Evolutionary conservation across 2,329 filamentous ascomycete genomes (phyloP), one percentile per base, ranked within the genome.

Genomic region (Fusarium sp.): DNA sequence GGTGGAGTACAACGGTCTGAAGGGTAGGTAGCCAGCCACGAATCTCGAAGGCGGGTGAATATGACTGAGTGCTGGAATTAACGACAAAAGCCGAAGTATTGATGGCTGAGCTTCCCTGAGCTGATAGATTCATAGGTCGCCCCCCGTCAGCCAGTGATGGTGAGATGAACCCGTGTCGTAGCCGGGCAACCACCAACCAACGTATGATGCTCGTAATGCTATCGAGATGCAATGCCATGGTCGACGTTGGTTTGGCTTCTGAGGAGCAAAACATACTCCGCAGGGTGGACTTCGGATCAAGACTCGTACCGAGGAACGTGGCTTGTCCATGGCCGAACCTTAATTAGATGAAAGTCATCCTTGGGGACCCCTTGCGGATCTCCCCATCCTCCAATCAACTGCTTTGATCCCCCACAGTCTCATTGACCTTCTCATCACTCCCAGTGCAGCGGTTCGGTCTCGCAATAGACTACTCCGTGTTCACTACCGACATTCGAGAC

Each of bases 291-390:
- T 71, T 58, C 46, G 35, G 38, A 69, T 29, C 31, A 67, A 53
- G 35, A 40, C 62, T 68, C 66, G 36, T 62, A 60, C 40, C 56
- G 35, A 66, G 64, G 36, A 67, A 46, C 66, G 67, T 68, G 67
- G 63, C 63, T 67, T 65, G 70, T 51, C 67, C 24, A 57, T 66
- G 56, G 70, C 49, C 53, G 70, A 77, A 77, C 73, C 74, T 77
- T 77, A 72, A 65, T 72, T 64, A 68, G 62, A 73, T 77, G 64
- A 69, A 56, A 49, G 55, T 31, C 66, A 51, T 51, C 62, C 62
- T 62, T 63, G 71, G 62, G 33, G 66, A 33, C 40, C 65, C 66
- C 66, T 74, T 64, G 66, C 44, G 64, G 62, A 63, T 63, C 35
- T 57, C 38, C 24, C 38, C 62, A 29, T 42, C 59, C 62, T 64